Percentiles rank a stretch among this genome's conserved stretches.
Evolutionary conservation across 768 basidiomycete genomes (phyloP).

Genomic region (Termitomyces titanicus): DNA sequence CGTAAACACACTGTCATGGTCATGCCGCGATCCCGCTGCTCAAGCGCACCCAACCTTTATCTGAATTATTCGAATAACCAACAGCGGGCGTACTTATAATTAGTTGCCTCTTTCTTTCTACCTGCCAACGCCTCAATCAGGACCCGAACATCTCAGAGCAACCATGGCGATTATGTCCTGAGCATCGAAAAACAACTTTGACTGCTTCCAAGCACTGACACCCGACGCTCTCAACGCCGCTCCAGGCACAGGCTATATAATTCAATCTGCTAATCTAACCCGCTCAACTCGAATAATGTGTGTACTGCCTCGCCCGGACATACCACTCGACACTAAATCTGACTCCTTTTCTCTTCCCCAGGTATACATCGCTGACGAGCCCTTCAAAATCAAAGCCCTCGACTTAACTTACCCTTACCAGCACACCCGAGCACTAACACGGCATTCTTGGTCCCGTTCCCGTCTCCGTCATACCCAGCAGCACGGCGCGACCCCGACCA

Average conservation of each 20-base stretch:
- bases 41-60: constrained; percentile 36
- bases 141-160: constrained; percentile 33
- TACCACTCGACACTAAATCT: not conserved
- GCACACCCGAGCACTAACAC: too few species aligned
- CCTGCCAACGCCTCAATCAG: constrained; percentile 3
- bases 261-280: constrained; percentile 50
- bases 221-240: constrained; percentile 38
- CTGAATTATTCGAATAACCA: constrained; percentile 48
- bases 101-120: not conserved
- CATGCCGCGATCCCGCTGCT: constrained; percentile 38
- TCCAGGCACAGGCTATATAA: constrained; percentile 42
- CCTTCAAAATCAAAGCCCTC: constrained; percentile 47
- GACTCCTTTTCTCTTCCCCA: constrained; percentile 19
- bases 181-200: constrained; percentile 48
- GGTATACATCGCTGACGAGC: constrained; percentile 51
- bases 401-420: constrained; percentile 17
- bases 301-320: constrained; percentile 18
- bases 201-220: constrained; percentile 55
- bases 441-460: too few species aligned
- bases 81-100: constrained; percentile 27
- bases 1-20: constrained; percentile 65
- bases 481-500: too few species aligned
- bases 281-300: constrained; percentile 50
- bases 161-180: constrained; percentile 47
- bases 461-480: too few species aligned